Conservation (phyloP, 345 rosid species). For the Aquilaria yunnanensis region DNA sequence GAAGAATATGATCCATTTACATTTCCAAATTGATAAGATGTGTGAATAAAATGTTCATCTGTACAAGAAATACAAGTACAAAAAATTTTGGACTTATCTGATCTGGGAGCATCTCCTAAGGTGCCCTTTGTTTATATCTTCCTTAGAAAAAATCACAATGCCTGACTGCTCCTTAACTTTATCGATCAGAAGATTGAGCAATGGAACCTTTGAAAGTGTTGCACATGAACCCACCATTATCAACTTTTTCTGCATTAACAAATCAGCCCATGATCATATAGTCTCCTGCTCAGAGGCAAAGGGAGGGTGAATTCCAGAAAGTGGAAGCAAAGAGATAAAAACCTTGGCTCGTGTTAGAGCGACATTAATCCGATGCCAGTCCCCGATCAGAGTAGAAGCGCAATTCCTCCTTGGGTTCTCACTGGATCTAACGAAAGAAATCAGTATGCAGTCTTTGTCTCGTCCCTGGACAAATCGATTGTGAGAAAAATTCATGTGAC, state of each 20-base stretch:
- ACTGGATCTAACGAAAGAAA: conserved; percentile 74
- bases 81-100: conserved; percentile 1
- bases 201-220: conserved; percentile 75
- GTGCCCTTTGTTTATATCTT: conserved; percentile 25
- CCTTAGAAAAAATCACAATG: conserved; percentile 34
- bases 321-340: neutral
- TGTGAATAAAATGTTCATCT: no score
- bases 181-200: conserved; percentile 73
- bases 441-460: conserved; percentile 88
- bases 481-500: neutral
- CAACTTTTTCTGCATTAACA: conserved; percentile 61
- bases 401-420: conserved; percentile 50
- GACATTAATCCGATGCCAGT: conserved; percentile 97
- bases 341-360: conserved; percentile 96
- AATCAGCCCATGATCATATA: conserved; percentile 1
- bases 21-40: no score
- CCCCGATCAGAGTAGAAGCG: conserved; percentile 74
- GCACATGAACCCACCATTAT: conserved; percentile 82
- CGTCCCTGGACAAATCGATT: conserved; percentile 52
- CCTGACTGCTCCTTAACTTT: conserved; percentile 71
- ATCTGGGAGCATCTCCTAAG: conserved; percentile 27
- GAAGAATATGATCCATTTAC: neutral
- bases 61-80: neutral
- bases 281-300: neutral
- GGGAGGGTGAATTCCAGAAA: neutral